These are phyloP conservation scores for Emergomyces orientalis DNA, from an alignment of 2,329 filamentous ascomycete genomes.

Conservation along the genomic window DNA sequence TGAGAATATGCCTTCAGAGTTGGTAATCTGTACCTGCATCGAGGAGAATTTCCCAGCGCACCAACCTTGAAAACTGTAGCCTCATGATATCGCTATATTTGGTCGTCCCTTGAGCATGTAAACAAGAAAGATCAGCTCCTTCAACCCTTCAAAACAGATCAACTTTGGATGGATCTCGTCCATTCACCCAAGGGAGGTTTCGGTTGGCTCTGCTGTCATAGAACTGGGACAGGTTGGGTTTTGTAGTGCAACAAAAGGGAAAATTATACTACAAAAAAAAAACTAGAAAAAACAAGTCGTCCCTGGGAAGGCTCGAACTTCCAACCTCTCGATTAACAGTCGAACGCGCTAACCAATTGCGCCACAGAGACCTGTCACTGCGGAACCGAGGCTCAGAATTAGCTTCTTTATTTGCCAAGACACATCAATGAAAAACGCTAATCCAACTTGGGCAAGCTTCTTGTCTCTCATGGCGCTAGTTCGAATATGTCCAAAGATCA, in stretches of 20 bases:
- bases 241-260: background rate
- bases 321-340: conserved; percentile 25
- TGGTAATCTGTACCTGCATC: background rate
- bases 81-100: too few relatives aligned
- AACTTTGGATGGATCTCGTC: background rate
- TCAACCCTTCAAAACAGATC: too few relatives aligned
- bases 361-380: conserved; percentile 9
- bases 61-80: background rate
- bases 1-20: background rate
- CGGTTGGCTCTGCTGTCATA: background rate
- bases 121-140: background rate
- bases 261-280: conserved; percentile 2
- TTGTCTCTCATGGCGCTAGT: background rate
- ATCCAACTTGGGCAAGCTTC: background rate
- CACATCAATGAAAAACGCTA: background rate
- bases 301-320: conserved; percentile 36
- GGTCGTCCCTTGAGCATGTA: background rate
- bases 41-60: background rate
- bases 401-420: background rate
- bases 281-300: conserved; percentile 16
- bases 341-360: conserved; percentile 13
- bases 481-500: background rate
- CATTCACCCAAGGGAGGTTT: background rate
- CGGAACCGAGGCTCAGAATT: background rate
- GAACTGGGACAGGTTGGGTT: too few relatives aligned